These are phyloP conservation scores for Xylariaceae sp. DNA, from an alignment of 2,329 filamentous ascomycete genomes.

Conservation along the genomic window DNA sequence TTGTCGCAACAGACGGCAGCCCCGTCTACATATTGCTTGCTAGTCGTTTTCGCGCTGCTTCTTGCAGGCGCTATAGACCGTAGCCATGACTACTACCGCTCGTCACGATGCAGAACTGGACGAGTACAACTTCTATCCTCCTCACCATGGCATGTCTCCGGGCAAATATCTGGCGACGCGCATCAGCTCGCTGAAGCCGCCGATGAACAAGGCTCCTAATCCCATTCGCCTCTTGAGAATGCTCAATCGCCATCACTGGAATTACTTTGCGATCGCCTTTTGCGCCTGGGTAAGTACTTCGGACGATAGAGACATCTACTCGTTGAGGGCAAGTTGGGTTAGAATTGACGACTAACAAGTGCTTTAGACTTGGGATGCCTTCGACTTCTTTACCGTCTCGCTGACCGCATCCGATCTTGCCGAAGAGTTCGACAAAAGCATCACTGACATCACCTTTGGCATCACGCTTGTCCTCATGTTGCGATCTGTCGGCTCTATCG, in stretches of 20 bases:
- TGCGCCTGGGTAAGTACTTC: conserved; percentile 45
- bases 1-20: too few relatives aligned
- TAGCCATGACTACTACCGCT: conserved; percentile 6
- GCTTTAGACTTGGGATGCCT: conserved; percentile 54
- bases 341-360: conserved; percentile 8
- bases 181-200: conserved; percentile 51
- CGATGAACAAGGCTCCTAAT: conserved; percentile 49
- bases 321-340: too few relatives aligned
- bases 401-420: conserved; percentile 51
- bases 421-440: conserved; percentile 46
- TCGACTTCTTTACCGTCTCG: conserved; percentile 63
- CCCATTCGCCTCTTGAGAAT: conserved; percentile 44
- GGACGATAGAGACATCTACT: not conserved
- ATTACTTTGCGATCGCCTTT: conserved; percentile 51
- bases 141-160: conserved; percentile 45
- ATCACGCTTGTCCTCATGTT: conserved; percentile 60
- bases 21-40: not conserved
- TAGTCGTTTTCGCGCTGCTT: not conserved
- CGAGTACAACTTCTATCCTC: conserved; percentile 30
- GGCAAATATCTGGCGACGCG: conserved; percentile 46
- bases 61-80: not conserved
- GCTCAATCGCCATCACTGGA: conserved; percentile 47
- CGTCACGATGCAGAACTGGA: conserved; percentile 4
- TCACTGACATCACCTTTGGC: conserved; percentile 58
- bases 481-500: conserved; percentile 48